These are phyloP conservation scores for Phellopilus nigrolimitatus DNA, from an alignment of 1,284 basidiomycete species.

Conservation along the genomic window DNA sequence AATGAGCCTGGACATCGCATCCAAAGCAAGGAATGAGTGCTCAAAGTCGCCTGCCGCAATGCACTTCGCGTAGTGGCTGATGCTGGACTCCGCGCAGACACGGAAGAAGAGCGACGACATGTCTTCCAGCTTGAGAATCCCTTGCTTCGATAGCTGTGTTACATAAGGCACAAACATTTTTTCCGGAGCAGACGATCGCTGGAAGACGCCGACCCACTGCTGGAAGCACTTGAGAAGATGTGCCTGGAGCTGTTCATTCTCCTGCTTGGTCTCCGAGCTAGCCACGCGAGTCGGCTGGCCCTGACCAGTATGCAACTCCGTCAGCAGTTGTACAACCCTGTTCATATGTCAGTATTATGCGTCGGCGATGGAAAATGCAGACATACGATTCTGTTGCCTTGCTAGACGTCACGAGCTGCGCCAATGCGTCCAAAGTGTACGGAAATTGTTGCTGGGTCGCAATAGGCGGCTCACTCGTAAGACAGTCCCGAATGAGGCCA, in stretches of 20 bases:
- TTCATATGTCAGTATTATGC: conserved; percentile 12
- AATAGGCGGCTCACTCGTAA: conserved; percentile 73
- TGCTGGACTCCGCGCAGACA: conserved; percentile 93
- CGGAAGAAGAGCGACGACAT: conserved; percentile 98
- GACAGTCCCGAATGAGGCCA: conserved; percentile 81
- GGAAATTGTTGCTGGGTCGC: conserved; percentile 79
- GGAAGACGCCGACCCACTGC: conserved; percentile 95
- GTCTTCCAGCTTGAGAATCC: conserved; percentile 95
- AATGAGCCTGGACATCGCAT: conserved; percentile 93
- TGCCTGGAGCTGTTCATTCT: conserved; percentile 66
- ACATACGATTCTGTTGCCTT: conserved; percentile 81
- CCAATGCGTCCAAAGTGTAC: conserved; percentile 80
- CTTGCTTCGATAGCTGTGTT: conserved; percentile 92
- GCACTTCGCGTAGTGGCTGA: conserved; percentile 88
- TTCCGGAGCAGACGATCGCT: conserved; percentile 85
- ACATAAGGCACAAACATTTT: conserved; percentile 98
- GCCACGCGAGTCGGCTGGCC: conserved; percentile 35
- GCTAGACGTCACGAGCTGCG: conserved; percentile 64
- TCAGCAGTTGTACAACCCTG: conserved; percentile 56
- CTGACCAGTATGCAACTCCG: conserved; percentile 66
- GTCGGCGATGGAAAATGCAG: not conserved
- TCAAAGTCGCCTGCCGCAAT: conserved; percentile 73
- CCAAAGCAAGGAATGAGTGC: conserved; percentile 88
- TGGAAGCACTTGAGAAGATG: conserved; percentile 76
- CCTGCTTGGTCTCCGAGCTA: conserved; percentile 51